Base-by-base conservation (phyloP, 176 grass and related monocot genomes). In the Dactylis glomerata region DNA sequence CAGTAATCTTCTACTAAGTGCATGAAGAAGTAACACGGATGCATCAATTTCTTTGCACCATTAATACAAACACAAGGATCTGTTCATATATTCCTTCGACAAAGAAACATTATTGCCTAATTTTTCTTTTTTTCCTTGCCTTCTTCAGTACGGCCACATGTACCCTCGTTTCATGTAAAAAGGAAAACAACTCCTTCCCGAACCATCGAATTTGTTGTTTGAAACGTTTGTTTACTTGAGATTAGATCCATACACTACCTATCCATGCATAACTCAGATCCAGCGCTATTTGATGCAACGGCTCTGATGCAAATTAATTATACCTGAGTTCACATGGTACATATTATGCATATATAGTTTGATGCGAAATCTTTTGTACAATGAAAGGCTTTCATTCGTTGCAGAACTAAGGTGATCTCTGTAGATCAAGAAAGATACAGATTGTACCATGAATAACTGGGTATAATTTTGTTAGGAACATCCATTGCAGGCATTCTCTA, bases 41-140 rank as follows among this genome's bases (percentile, higher is more conserved):
- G 38, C 38, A 45, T n/a, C 38, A 16, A 26, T 71, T 3, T 44
- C 59, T 77, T 58, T 10, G 38, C 38, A 77, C 14, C 76, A 89
- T 84, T 24, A 84, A 47, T 89, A 85, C 76, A 42, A 58, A 89
- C 15, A 14, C 2, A 19, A 52, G 56, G 65, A 41, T 16, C 27
- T 45, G 36, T 58, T 64, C 49, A 37, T 28, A 58, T n/a, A 40
- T 84, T 30, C 31, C 22, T 3, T 8, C 22, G 66, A 55, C 79
- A 80, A 19, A 1, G 10, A 47, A 26, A 19, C 36, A 46, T 4
- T 12, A 51, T 31, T 73, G 50, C 70, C 33, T 73, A 0, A 22
- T 42, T 82, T 80, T 0, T 17, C 22, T 50, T 24, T 19, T 59
- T 14, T 51, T 58, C 41, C 8, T 54, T 36, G 33, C 34, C 44